A percentile compares a stretch with the other conserved stretches of the same genome.
phyloP scores from a whole-genome alignment of 1,139 yeast species.

The Saccharomyces hybrid region DNA sequence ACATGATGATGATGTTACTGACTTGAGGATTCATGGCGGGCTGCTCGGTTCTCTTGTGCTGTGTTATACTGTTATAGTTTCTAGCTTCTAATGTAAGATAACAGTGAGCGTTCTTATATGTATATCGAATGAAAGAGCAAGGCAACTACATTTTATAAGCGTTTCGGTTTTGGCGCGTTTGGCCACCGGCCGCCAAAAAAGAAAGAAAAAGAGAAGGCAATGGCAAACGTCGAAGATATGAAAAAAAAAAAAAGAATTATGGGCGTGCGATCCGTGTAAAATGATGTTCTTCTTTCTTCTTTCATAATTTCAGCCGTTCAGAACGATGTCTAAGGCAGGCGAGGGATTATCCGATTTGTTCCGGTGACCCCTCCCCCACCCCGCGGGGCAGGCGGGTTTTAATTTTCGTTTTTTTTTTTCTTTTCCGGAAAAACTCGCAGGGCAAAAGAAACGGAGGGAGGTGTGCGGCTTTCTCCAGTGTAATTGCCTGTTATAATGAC shows the following conservation, averaged over 20 bases:
- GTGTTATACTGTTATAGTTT: not conserved
- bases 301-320: not conserved
- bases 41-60: not conserved
- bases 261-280: not conserved
- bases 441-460: not conserved
- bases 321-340: not conserved
- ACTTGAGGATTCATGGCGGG: constrained; percentile 71
- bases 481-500: not conserved
- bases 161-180: not conserved
- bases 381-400: constrained; percentile 1
- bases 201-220: not conserved
- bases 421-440: not conserved
- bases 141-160: constrained; percentile 1
- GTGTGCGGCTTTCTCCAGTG: not conserved
- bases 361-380: not conserved
- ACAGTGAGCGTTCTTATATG: not conserved
- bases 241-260: not conserved
- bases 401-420: not conserved
- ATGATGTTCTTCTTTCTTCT: not conserved
- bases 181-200: not conserved
- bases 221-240: not conserved
- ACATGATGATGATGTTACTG: constrained; percentile 82
- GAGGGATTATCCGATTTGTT: not conserved
- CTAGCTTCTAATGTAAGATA: not conserved
- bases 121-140: not conserved